Conservation (phyloP, 1,139 yeast species). For the Petasospora fabianii region DNA sequence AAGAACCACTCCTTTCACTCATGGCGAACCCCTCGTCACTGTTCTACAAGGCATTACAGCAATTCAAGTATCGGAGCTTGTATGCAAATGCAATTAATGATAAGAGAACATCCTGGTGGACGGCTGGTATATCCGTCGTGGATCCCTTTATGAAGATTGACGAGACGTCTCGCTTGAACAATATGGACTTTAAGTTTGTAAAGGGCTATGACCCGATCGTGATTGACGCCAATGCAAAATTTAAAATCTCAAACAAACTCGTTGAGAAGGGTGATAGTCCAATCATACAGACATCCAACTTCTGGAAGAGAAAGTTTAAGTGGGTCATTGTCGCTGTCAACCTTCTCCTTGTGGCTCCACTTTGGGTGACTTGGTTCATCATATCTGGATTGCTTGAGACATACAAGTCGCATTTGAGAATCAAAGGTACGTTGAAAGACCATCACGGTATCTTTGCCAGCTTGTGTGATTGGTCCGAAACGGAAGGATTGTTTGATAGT, state of each 20-base stretch:
- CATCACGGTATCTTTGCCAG: conserved; percentile 29
- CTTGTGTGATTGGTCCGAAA: conserved; percentile 21
- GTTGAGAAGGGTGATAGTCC: conserved; percentile 5
- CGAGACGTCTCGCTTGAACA: conserved; percentile 25
- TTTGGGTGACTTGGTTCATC: conserved; percentile 49
- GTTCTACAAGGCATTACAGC: conserved; percentile 52
- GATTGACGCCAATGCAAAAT: conserved; percentile 29
- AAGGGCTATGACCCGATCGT: conserved; percentile 30
- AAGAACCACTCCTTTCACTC: conserved; percentile 53
- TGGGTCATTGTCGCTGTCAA: conserved; percentile 45
- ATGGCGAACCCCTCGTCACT: conserved; percentile 62
- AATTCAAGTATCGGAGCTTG: conserved; percentile 49
- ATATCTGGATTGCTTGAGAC: conserved; percentile 39
- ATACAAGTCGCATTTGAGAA: conserved; percentile 31
- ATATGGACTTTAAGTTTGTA: conserved; percentile 26
- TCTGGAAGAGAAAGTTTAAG: conserved; percentile 36
- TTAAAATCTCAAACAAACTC: conserved; percentile 19
- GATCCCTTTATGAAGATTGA: conserved; percentile 52
- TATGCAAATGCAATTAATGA: conserved; percentile 79
- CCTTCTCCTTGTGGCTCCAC: conserved; percentile 47
- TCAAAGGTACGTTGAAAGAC: conserved; percentile 29
- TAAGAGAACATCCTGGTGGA: conserved; percentile 78
- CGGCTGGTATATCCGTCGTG: conserved; percentile 60
- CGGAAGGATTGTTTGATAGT: conserved; percentile 10
- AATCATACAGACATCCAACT: conserved; percentile 21